Evolutionary conservation across 208 protist species (phyloP).

Genomic region (Trypanosoma melophagium): DNA sequence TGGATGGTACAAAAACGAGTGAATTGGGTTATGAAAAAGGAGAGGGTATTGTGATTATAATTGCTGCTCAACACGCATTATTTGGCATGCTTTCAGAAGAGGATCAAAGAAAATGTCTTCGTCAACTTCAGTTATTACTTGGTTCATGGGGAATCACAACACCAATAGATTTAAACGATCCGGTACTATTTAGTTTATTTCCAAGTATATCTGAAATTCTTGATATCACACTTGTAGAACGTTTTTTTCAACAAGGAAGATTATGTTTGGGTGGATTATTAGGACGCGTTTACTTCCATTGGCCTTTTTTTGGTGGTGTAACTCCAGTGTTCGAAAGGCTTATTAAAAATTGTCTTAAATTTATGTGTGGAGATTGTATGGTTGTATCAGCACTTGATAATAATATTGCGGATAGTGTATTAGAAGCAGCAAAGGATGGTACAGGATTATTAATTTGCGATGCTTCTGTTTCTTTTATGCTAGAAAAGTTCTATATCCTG

Average conservation of each 20-base stretch:
- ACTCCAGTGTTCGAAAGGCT: constrained; percentile 43
- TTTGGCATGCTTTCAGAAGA: constrained; percentile 36
- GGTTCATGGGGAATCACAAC: constrained; percentile 27
- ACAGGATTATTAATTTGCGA: constrained; percentile 75
- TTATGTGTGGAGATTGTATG: constrained; percentile 51
- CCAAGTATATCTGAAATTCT: constrained; percentile 42
- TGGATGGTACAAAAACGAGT: constrained; percentile 21
- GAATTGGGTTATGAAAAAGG: constrained; percentile 33
- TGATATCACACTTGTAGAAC: constrained; percentile 38
- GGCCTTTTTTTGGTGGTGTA: constrained; percentile 64
- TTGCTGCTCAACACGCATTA: constrained; percentile 63
- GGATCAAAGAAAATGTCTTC: constrained; percentile 4
- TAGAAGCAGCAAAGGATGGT: constrained; percentile 50
- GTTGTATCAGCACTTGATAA: constrained; percentile 51
- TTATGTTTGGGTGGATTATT: constrained; percentile 28
- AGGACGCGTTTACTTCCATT: constrained; percentile 45
- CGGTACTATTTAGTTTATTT: constrained; percentile 48
- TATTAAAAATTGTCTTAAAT: constrained; percentile 43
- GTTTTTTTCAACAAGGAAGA: constrained; percentile 34
- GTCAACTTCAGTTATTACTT: constrained; percentile 34
- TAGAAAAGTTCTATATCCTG: constrained; percentile 35
- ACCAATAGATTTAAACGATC: constrained; percentile 10
- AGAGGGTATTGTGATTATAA: constrained; percentile 59
- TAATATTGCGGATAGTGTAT: constrained; percentile 37
- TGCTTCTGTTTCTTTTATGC: constrained; percentile 30